Evolutionary conservation across 176 grass and related monocot species (phyloP), one percentile per base, ranked within the genome.

Genomic region (Avena sativa): DNA sequence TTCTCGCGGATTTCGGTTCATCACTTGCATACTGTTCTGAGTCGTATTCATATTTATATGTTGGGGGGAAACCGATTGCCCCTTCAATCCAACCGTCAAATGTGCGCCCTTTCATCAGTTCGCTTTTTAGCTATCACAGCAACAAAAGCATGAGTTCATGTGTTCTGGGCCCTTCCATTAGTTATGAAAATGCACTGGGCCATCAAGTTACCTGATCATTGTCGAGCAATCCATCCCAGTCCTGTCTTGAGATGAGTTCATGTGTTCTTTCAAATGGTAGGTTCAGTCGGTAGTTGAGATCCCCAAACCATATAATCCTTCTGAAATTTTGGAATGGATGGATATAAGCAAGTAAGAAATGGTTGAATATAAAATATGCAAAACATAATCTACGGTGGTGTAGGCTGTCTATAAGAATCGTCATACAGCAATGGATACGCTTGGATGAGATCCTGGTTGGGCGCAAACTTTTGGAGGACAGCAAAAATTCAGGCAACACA

Each of bases 41-140:
- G 59, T 98, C 78, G 74, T 94, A 86, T 40, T 98, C 92, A 25
- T 96, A 98, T 78, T 96, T 98, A 32, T 98, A 98, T 53, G 96
- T 98, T 59, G 96, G 96, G 16, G 93, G 89, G 46, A 98, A 98
- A 34, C 40, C 93, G 59, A 98, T 86, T 56, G 26, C 70, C 57
- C 93, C 96, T 91, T 98, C 96, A 0, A 48, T 83, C 96, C 96
- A 98, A n/a, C 96, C 92, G 8, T 94, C 92, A 87, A 98, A 98
- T 36, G 71, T 76, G 61, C 67, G 79, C 32, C 96, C 90, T 89
- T 96, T 83, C 84, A 87, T 88, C 68, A 94, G 30, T 87, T 98
- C 93, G 55, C 81, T 78, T 67, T 89, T 96, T 73, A 98, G 86
- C 93, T 98, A 83, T 81, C 74, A 86, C 19, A 86, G 20, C 21